Evolutionary conservation across 768 basidiomycete species (phyloP).

Genomic region (Suillus weaverae): DNA sequence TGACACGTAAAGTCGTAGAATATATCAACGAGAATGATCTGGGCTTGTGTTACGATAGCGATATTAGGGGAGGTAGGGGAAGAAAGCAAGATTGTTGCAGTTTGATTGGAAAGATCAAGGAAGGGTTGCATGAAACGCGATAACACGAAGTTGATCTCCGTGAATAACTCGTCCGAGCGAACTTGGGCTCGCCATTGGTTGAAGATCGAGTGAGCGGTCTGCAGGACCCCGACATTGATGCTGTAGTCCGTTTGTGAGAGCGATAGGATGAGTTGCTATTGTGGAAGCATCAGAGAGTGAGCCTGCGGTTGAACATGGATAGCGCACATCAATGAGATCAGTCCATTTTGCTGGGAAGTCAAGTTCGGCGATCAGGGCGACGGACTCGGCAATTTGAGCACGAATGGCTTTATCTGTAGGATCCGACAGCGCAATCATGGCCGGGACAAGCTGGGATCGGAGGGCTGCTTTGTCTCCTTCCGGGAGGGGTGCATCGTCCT

Average conservation of each 20-base stretch:
- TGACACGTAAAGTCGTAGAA: conserved; percentile 95
- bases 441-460: conserved; percentile 77
- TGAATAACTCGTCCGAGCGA: conserved; percentile 82
- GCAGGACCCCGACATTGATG: conserved; percentile 85
- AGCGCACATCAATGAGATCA: conserved; percentile 84
- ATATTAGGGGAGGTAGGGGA: conserved; percentile 39
- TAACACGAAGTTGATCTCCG: conserved; percentile 90
- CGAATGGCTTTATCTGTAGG: conserved; percentile 71
- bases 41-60: conserved; percentile 63
- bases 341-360: conserved; percentile 93
- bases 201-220: conserved; percentile 97
- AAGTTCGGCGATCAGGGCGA: conserved; percentile 85
- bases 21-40: conserved; percentile 79
- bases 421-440: conserved; percentile 85
- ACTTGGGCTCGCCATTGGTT: conserved; percentile 89
- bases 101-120: conserved; percentile 76
- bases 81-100: conserved; percentile 51
- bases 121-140: conserved; percentile 81
- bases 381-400: conserved; percentile 89
- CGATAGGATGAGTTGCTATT: conserved; percentile 84
- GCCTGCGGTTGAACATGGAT: not conserved
- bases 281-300: conserved; percentile 1
- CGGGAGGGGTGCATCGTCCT: conserved; percentile 74
- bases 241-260: conserved; percentile 81
- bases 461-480: conserved; percentile 72